Evolutionary conservation across 2,329 filamentous ascomycete species (phyloP), one percentile per base, ranked within the genome.

Genomic region (Claviceps sorghi): DNA sequence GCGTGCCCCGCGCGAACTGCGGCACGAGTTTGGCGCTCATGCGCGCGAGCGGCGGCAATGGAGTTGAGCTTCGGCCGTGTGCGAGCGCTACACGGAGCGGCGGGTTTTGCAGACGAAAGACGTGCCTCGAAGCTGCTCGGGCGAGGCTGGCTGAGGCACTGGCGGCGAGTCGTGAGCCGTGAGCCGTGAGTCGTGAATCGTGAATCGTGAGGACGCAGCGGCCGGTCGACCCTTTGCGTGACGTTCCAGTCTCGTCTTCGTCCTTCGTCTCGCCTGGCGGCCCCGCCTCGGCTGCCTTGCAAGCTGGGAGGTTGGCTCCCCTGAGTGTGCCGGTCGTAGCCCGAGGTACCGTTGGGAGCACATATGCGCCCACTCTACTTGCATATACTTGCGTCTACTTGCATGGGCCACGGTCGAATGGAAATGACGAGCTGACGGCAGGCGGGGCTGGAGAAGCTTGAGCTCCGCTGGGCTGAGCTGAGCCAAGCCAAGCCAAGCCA

Each of bases 1-100:
- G n/a, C 26, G 3, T 26, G 26, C 26, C 26, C 26, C 26, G 61
- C 45, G 44, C 26, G 44, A 65, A 59, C 61, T 64, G 63, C 62
- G 57, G 58, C 29, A 49, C 17, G 30, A 26, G 38, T 47, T 51
- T 43, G 34, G 49, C 50, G 42, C 47, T 49, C 49, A 55, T 57
- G 43, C 49, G 34, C 34, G 34, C 34, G 11, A 5, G 50, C 32
- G 44, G 51, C 30, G 22, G 48, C 29, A 26, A 32, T 5, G 19
- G 11, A 43, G 38, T 26, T 3, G 44, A 48, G 17, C 11, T 19
- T 8, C n/a, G 34, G 2, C 30, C 17, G 42, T 30, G 26, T 26
- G 29, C n/a, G 42, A 34, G 41, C 10, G 13, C 17, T 32, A 11
- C 15, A n/a, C 38, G 13, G 17, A 19, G 41, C 29, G 36, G 30